phyloP scores from a whole-genome alignment of 2,329 filamentous ascomycete genomes.

The Chalaropsis thielavioides region DNA sequence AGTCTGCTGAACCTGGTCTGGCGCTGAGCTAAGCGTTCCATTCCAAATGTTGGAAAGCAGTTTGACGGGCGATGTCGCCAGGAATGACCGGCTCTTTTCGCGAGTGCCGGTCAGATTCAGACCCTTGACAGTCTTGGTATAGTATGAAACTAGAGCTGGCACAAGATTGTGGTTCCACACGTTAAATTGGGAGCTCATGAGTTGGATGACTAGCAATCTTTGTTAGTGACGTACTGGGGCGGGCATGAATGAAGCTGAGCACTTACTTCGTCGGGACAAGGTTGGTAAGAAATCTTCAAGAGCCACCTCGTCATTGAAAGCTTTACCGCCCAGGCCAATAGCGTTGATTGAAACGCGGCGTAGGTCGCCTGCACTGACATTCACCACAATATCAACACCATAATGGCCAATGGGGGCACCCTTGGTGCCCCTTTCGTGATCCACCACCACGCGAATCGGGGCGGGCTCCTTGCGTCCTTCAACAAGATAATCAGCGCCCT shows the following conservation, averaged over 20 bases:
- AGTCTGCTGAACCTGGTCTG: slow-evolving; percentile 22
- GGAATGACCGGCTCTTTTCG: slow-evolving; percentile 52
- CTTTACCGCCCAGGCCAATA: slow-evolving; percentile 51
- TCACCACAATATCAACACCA: slow-evolving; percentile 56
- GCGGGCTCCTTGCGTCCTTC: slow-evolving; percentile 54
- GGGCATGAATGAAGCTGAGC: neutral
- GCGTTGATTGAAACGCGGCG: slow-evolving; percentile 37
- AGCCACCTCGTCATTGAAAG: slow-evolving; percentile 60
- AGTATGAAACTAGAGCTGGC: slow-evolving; percentile 57
- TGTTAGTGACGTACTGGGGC: neutral
- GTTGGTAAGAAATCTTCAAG: slow-evolving; percentile 59
- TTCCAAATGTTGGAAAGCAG: slow-evolving; percentile 71
- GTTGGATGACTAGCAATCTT: slow-evolving; percentile 45
- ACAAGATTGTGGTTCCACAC: slow-evolving; percentile 50
- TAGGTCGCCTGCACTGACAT: slow-evolving; percentile 40
- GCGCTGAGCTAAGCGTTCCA: slow-evolving; percentile 29
- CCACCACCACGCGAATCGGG: slow-evolving; percentile 56
- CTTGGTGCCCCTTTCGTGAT: slow-evolving; percentile 52
- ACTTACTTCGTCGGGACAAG: slow-evolving; percentile 57
- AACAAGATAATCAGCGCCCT: slow-evolving; percentile 46
- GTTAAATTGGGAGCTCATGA: slow-evolving; percentile 56
- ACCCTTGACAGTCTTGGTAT: slow-evolving; percentile 61
- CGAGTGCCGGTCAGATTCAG: slow-evolving; percentile 48
- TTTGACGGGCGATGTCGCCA: slow-evolving; percentile 79
- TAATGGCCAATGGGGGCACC: slow-evolving; percentile 51